Percentiles rank a stretch among this genome's conserved stretches.
Conservation (phyloP, 2,329 filamentous ascomycete genomes). For the Zymoseptoria crescenta region DNA sequence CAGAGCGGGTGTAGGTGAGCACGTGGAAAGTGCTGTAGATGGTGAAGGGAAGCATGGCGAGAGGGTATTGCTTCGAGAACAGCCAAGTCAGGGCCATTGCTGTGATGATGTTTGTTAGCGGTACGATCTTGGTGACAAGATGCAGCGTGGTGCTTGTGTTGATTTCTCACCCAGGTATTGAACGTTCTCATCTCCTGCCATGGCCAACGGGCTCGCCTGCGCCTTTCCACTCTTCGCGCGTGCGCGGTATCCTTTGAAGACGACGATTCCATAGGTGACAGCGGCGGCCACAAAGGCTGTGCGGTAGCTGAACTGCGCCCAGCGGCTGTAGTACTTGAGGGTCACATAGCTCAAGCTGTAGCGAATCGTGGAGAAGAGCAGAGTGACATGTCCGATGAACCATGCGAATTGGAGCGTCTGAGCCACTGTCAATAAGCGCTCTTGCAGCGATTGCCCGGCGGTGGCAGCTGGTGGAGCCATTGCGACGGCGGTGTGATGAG, state of each 20-base stretch:
- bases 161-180: slow-evolving; percentile 78
- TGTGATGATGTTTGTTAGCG: slow-evolving; percentile 32
- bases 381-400: slow-evolving; percentile 66
- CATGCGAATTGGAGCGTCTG: slow-evolving; percentile 86
- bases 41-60: slow-evolving; percentile 86
- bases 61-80: slow-evolving; percentile 75
- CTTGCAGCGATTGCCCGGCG: slow-evolving; percentile 15
- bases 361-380: slow-evolving; percentile 74
- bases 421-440: slow-evolving; percentile 45
- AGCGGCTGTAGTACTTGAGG: slow-evolving; percentile 74
- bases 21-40: slow-evolving; percentile 99
- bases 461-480: slow-evolving; percentile 15
- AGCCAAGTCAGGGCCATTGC: slow-evolving; percentile 95
- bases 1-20: slow-evolving; percentile 88
- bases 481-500: slow-evolving; percentile 2
- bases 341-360: slow-evolving; percentile 80
- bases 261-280: slow-evolving; percentile 92
- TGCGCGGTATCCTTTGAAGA: slow-evolving; percentile 93
- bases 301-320: slow-evolving; percentile 80
- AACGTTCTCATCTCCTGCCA: slow-evolving; percentile 87
- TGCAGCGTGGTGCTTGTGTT: not conserved
- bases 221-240: slow-evolving; percentile 64
- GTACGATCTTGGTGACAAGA: not conserved
- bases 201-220: slow-evolving; percentile 54
- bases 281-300: slow-evolving; percentile 83